Evolutionary conservation across 345 rosid species (phyloP), one percentile per base, ranked within the genome.

Genomic region (Salix suchowensis): DNA sequence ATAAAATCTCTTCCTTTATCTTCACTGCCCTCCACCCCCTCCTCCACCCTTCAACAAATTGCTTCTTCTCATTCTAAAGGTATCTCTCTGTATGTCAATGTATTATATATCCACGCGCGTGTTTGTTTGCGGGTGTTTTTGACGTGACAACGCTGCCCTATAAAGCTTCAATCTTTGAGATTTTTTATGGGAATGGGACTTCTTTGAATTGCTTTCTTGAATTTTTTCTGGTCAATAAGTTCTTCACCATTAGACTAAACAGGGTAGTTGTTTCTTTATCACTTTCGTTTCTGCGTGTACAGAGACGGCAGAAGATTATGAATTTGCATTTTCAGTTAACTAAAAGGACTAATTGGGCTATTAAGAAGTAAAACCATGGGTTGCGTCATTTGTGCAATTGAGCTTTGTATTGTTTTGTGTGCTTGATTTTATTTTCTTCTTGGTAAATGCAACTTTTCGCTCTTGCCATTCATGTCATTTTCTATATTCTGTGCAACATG

Each of bases 21-120:
- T 83, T 84, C 87, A n/a, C 40, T 77, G 76, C 74, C 81, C 5
- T 62, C 84, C 66, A 15, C 83, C 66, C 16, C 50, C 50, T 46
- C 50, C 50, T 40, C 85, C 36, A 78, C 81, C 23, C 88, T 88
- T 48, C 85, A 77, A 30, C 67, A 84, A 39, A 46, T 88, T 42
- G 84, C 89, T 78, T 82, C 87, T 74, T 78, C 88, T 78, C 83
- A 68, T 14, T 75, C 88, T 74, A 86, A 75, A 88, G 92, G 91
- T 86, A 39, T 19, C 71, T 70, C 46, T 28, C 52, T 74, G 36
- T 64, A 7, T 40, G 50, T 46, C 50, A 11, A 46, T 3, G 16
- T 46, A 46, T 13, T 13, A 46, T 46, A 46, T 46, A 77, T 52
- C 37, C 55, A 68, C 52, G 48, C 46, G 75, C 23, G 6, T 36